A percentile compares a stretch with the other conserved stretches of the same genome.
Evolutionary conservation across 306 rosid genomes (phyloP).

Genomic region (Potentilla sterilis): DNA sequence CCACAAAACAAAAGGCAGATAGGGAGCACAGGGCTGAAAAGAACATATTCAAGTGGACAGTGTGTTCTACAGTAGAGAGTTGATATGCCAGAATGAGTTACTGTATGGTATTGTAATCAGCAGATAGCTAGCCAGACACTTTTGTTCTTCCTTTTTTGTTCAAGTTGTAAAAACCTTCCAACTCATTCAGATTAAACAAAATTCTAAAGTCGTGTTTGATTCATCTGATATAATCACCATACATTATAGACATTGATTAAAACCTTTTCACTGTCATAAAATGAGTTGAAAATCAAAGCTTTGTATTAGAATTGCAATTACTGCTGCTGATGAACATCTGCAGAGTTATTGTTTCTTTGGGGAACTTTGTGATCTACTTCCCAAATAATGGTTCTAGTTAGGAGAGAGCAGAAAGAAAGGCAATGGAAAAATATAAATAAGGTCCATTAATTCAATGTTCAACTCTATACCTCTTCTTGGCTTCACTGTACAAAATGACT

Average conservation of each 20-base stretch:
- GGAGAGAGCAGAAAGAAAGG: background rate
- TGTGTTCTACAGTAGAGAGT: background rate
- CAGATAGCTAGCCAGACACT: too few relatives aligned
- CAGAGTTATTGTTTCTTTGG: background rate
- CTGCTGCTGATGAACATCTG: background rate
- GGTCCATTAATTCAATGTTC: background rate
- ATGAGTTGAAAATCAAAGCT: background rate
- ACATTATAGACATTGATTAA: background rate
- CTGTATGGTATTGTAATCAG: background rate
- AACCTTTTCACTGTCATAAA: background rate
- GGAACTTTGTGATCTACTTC: background rate
- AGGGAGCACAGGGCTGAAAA: background rate
- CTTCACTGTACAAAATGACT: conserved; percentile 58
- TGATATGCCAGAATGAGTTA: too few relatives aligned
- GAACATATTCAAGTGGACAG: background rate
- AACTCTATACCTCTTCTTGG: conserved; percentile 42
- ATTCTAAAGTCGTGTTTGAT: background rate
- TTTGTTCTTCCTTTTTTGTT: background rate
- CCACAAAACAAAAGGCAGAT: background rate
- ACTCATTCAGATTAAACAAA: background rate
- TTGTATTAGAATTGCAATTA: background rate
- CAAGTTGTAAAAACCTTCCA: background rate
- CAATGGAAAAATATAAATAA: background rate
- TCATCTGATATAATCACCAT: background rate
- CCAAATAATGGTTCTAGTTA: background rate